Percentiles rank a stretch among this genome's conserved stretches.
These are phyloP conservation scores for Dalbergia oliveri DNA, from an alignment of 306 rosid genomes.

Conservation along the genomic window DNA sequence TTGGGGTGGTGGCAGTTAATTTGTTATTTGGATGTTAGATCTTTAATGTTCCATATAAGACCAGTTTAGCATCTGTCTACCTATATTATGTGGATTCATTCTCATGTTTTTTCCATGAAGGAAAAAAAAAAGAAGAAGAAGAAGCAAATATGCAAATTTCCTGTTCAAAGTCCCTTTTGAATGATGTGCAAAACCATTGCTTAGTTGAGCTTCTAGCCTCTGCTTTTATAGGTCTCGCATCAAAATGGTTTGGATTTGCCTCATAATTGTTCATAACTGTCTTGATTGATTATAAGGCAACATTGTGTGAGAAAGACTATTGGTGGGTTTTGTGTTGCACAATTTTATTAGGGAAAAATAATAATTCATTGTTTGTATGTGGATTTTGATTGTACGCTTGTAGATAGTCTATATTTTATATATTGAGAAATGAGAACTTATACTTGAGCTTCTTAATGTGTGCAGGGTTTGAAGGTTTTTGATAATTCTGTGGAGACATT, in stretches of 20 bases:
- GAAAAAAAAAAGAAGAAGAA: neutral
- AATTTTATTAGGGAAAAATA: neutral
- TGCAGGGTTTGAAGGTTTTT: slow-evolving; percentile 84
- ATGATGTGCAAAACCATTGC: slow-evolving; percentile 23
- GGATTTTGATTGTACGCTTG: slow-evolving; percentile 28
- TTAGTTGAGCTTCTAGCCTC: slow-evolving; percentile 25
- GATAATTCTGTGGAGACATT: slow-evolving; percentile 93
- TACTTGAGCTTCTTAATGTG: slow-evolving; percentile 27
- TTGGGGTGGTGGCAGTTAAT: neutral
- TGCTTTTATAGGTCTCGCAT: slow-evolving; percentile 19
- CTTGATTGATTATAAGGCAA: slow-evolving; percentile 12
- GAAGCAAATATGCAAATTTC: slow-evolving; percentile 18
- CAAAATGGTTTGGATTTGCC: neutral
- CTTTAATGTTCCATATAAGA: slow-evolving; percentile 35
- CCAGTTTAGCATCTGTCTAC: slow-evolving; percentile 9
- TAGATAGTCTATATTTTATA: slow-evolving; percentile 11
- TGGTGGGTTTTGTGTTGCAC: slow-evolving; percentile 27
- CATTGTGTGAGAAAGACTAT: slow-evolving; percentile 9
- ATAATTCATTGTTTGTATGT: slow-evolving; percentile 19
- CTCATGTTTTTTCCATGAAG: slow-evolving; percentile 11
- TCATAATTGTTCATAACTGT: slow-evolving; percentile 29
- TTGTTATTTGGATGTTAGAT: slow-evolving; percentile 20
- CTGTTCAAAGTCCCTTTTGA: slow-evolving; percentile 7
- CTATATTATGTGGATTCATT: slow-evolving; percentile 9
- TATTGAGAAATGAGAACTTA: slow-evolving; percentile 18